Conservation (phyloP, 148 eudicot genomes). For the Pouteria glomerata region DNA sequence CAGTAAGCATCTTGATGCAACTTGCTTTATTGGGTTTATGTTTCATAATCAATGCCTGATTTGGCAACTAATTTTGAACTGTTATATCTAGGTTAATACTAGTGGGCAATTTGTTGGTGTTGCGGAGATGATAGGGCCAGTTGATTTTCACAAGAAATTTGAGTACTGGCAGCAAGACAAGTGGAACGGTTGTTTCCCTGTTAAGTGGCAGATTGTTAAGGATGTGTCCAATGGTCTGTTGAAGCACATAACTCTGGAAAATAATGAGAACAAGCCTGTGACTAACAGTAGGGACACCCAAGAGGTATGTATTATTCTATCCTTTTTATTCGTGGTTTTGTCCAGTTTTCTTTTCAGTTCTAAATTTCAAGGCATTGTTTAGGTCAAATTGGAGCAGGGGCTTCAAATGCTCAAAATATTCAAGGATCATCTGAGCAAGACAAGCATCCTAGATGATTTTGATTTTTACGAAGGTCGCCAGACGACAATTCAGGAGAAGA, state of each 20-base stretch:
- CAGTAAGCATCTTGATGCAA: slow-evolving; percentile 35
- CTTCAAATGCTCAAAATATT: slow-evolving; percentile 58
- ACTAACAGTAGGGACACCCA: slow-evolving; percentile 90
- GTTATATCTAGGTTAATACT: slow-evolving; percentile 64
- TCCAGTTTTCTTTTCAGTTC: background rate
- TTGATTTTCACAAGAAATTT: slow-evolving; percentile 68
- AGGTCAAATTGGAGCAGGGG: slow-evolving; percentile 69
- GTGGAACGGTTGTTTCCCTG: slow-evolving; percentile 91
- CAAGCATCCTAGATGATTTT: slow-evolving; percentile 66
- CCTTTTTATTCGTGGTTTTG: background rate
- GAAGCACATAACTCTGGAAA: slow-evolving; percentile 72
- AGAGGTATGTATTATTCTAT: slow-evolving; percentile 36
- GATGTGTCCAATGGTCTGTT: slow-evolving; percentile 70
- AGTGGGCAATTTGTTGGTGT: slow-evolving; percentile 90
- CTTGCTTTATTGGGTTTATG: background rate
- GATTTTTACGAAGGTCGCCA: slow-evolving; percentile 69
- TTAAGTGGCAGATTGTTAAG: slow-evolving; percentile 86
- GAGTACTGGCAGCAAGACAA: slow-evolving; percentile 98
- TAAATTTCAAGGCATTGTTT: background rate
- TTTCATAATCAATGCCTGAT: too few species aligned
- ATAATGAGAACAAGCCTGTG: slow-evolving; percentile 84
- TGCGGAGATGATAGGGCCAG: slow-evolving; percentile 84
- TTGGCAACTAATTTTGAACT: background rate
- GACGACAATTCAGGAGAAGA: slow-evolving; percentile 62
- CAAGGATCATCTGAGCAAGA: slow-evolving; percentile 49